Conservation (phyloP, 2,329 filamentous ascomycete species). For the Podosphaera leucotricha region DNA sequence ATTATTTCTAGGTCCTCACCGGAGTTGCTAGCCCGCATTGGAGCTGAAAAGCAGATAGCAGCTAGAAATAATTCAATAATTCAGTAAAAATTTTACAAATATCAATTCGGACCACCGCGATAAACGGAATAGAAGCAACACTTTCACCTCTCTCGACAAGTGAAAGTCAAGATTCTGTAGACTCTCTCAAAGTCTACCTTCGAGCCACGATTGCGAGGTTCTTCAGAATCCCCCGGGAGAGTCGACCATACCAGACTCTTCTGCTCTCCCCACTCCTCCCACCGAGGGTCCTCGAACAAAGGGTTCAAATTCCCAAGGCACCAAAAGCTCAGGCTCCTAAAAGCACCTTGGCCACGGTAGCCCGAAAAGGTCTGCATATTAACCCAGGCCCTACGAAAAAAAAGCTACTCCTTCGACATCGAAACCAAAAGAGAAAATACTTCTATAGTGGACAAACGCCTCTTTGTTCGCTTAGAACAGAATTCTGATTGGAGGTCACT, state of each 20-base stretch:
- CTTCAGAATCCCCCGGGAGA: too few relatives aligned
- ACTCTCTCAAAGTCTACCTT: background rate
- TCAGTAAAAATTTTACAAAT: too few relatives aligned
- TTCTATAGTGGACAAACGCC: background rate
- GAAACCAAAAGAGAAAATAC: too few relatives aligned
- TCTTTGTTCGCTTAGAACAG: background rate
- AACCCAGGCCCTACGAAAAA: background rate
- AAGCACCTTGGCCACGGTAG: background rate
- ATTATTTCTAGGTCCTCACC: background rate
- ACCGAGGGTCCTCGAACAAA: background rate
- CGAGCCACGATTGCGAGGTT: background rate
- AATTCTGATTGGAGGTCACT: background rate
- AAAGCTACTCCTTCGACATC: background rate
- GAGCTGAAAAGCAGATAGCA: background rate
- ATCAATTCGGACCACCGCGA: background rate
- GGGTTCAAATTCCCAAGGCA: background rate
- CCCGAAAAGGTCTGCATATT: background rate
- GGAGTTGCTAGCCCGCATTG: background rate
- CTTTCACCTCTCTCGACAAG: background rate
- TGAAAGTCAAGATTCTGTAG: background rate
- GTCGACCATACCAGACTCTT: background rate
- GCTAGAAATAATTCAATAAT: background rate
- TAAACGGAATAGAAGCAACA: background rate
- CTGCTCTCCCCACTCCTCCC: background rate
- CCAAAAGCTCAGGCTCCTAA: background rate